Percentiles rank a stretch among this genome's conserved stretches.
Conservation (phyloP, 495 filamentous ascomycete species). For the Xylaria scruposa region DNA sequence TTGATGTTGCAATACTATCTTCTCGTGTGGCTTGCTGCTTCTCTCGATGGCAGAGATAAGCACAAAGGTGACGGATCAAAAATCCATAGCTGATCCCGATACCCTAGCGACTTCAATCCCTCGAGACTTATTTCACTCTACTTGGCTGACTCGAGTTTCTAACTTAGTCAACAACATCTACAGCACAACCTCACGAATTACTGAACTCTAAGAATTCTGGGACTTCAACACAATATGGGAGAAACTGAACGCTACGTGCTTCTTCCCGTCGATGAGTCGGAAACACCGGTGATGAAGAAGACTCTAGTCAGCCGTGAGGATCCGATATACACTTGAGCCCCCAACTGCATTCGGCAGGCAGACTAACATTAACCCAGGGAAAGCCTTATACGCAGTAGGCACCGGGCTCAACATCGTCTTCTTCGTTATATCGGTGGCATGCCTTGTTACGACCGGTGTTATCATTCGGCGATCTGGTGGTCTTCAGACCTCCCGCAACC, state of each 20-base stretch:
- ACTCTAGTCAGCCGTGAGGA: background rate
- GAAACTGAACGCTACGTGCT: constrained; percentile 4
- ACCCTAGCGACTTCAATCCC: background rate
- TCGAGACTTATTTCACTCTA: background rate
- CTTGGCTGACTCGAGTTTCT: background rate
- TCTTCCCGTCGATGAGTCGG: background rate
- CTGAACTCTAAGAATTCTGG: background rate
- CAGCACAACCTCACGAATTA: background rate
- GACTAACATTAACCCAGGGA: background rate
- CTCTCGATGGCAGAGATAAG: too few species aligned
- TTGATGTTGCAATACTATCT: too few species aligned
- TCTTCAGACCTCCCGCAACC: background rate
- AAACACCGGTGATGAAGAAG: constrained; percentile 3
- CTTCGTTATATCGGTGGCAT: constrained; percentile 2
- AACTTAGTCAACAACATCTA: background rate
- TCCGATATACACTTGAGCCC: background rate
- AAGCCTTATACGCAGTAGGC: background rate
- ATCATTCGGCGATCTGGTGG: constrained; percentile 1
- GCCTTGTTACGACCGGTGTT: background rate
- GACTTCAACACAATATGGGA: background rate
- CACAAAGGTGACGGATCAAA: too few species aligned
- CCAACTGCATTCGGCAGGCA: too few species aligned
- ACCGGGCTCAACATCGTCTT: background rate
- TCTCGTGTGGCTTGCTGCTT: too few species aligned
- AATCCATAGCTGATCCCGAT: background rate